Conservation (phyloP, 345 rosid species). For the Cochlearia excelsa region DNA sequence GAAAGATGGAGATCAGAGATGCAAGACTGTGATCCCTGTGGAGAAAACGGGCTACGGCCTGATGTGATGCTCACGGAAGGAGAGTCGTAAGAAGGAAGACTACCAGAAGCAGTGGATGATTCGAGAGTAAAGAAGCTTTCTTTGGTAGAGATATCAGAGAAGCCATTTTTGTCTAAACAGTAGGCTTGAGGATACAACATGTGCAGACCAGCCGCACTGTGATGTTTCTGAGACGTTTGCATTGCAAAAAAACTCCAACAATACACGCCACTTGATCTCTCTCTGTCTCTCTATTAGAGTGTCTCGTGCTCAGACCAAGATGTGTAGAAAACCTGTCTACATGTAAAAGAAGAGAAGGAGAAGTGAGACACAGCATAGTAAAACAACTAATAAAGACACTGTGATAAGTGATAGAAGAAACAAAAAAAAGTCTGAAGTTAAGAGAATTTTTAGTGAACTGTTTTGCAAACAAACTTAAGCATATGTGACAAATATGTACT, state of each 20-base stretch:
- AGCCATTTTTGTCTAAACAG: constrained; percentile 46
- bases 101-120: constrained; percentile 57
- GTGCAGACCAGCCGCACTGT: constrained; percentile 48
- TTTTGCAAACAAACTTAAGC: too few relatives aligned
- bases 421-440: constrained; percentile 9
- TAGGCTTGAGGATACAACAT: constrained; percentile 51
- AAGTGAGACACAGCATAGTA: background rate
- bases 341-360: constrained; percentile 9
- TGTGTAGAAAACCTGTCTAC: constrained; percentile 8
- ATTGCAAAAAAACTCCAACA: constrained; percentile 28
- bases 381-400: background rate
- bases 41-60: constrained; percentile 64
- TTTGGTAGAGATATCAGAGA: constrained; percentile 45
- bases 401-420: constrained; percentile 17
- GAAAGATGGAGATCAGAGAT: constrained; percentile 69
- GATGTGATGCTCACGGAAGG: constrained; percentile 70
- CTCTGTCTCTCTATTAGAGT: background rate
- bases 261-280: background rate
- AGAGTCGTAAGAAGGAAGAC: constrained; percentile 52
- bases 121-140: constrained; percentile 76
- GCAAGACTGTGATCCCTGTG: constrained; percentile 81
- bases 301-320: constrained; percentile 5
- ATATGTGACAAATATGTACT: too few relatives aligned
- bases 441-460: too few relatives aligned
- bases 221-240: constrained; percentile 73